Evolutionary conservation across 1,284 basidiomycete species (phyloP).

Genomic region (Leccinum colubrinum): DNA sequence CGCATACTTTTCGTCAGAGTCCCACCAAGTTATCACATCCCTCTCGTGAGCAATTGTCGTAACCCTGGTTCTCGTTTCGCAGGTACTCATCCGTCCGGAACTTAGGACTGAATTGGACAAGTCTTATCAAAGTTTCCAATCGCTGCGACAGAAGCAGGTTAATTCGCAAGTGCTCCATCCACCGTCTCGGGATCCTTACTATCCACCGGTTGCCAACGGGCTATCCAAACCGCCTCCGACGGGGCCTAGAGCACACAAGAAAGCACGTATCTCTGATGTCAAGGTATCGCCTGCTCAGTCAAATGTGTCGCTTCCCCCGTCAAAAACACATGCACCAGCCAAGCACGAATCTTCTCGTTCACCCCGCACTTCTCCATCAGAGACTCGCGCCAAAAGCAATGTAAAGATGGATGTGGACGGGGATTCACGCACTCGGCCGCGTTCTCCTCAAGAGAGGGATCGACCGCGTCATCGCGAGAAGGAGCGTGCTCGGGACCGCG

Average conservation of each 20-base stretch:
- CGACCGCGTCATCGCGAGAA: constrained; percentile 39
- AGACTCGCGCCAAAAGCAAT: constrained; percentile 34
- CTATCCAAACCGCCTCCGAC: constrained; percentile 63
- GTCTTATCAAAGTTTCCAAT: constrained; percentile 58
- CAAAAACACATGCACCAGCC: constrained; percentile 24
- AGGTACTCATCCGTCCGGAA: constrained; percentile 11
- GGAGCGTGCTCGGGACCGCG: constrained; percentile 33
- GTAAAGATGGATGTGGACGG: constrained; percentile 62
- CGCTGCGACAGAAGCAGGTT: constrained; percentile 40
- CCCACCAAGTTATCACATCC: constrained; percentile 64
- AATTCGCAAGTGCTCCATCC: constrained; percentile 40
- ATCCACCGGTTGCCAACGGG: constrained; percentile 27
- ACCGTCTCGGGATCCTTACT: constrained; percentile 29
- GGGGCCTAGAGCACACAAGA: constrained; percentile 75
- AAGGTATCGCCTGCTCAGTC: constrained; percentile 43
- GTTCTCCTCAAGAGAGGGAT: constrained; percentile 39
- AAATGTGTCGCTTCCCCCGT: constrained; percentile 32
- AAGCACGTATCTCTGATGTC: constrained; percentile 62
- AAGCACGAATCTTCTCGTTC: constrained; percentile 33
- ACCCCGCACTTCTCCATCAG: constrained; percentile 39
- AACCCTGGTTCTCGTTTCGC: background rate
- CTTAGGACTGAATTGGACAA: constrained; percentile 66
- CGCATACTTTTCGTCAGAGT: constrained; percentile 47
- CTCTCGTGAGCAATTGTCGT: constrained; percentile 56
- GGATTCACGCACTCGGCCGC: constrained; percentile 39